Conservation (phyloP, 495 filamentous ascomycete species). For the Choiromyces venosus region DNA sequence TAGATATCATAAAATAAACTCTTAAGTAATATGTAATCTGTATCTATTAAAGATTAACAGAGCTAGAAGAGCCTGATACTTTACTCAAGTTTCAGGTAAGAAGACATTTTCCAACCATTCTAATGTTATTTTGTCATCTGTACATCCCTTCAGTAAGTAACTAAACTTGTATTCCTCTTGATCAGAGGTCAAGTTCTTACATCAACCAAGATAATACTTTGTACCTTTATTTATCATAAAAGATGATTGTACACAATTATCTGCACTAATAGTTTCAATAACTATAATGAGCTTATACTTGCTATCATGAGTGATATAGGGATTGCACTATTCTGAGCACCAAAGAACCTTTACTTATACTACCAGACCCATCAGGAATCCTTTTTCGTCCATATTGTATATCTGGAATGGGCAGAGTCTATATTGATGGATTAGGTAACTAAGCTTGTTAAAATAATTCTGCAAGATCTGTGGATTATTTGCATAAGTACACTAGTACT, state of each 20-base stretch:
- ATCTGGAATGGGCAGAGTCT: too few relatives aligned
- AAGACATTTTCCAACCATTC: conserved; percentile 11
- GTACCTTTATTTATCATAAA: conserved; percentile 20
- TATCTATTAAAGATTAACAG: conserved; percentile 19
- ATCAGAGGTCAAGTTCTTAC: not conserved
- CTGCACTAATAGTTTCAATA: not conserved
- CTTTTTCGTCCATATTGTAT: too few relatives aligned
- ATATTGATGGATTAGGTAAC: conserved; percentile 3
- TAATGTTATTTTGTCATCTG: conserved; percentile 12
- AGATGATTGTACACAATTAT: not conserved
- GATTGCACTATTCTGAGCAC: not conserved
- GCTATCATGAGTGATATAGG: not conserved
- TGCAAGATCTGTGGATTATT: conserved; percentile 17
- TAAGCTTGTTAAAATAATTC: conserved; percentile 17
- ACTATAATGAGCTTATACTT: conserved; percentile 3
- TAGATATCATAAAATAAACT: conserved; percentile 23
- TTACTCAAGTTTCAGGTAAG: not conserved
- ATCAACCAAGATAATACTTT: conserved; percentile 12
- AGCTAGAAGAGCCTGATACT: not conserved
- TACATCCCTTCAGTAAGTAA: conserved; percentile 12
- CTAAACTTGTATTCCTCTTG: conserved; percentile 7
- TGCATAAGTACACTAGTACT: conserved; percentile 2
- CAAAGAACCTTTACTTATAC: conserved; percentile 6
- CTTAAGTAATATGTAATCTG: conserved; percentile 19
- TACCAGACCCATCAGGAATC: conserved; percentile 8